A percentile compares a stretch with the other conserved stretches of the same genome.
Evolutionary conservation across 208 protist genomes (phyloP).

Genomic region (Trypanosoma melophagium): DNA sequence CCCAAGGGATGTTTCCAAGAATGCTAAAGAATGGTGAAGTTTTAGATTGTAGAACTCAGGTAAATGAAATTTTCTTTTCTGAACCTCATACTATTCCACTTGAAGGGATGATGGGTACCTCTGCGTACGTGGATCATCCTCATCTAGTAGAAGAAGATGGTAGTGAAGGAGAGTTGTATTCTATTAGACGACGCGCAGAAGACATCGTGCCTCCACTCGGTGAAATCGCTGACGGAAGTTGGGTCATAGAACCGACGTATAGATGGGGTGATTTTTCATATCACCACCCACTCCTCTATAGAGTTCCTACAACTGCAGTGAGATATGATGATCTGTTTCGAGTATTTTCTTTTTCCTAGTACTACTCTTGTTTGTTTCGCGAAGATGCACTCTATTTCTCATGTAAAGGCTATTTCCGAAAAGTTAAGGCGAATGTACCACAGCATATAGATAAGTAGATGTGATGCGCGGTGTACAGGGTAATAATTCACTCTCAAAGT

Average conservation of each 20-base stretch:
- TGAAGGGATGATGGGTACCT: too few species aligned
- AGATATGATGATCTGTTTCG: neutral
- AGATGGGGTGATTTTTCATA: constrained; percentile 30
- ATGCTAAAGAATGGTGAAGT: constrained; percentile 4
- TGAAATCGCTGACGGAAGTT: constrained; percentile 16
- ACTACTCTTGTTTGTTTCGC: neutral
- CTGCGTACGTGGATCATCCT: too few species aligned
- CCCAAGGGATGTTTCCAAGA: neutral
- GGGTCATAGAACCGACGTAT: constrained; percentile 5
- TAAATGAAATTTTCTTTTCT: neutral
- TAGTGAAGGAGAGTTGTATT: neutral
- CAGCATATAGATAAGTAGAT: too few species aligned
- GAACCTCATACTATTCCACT: too few species aligned
- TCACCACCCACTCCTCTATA: constrained; percentile 18
- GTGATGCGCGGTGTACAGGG: too few species aligned
- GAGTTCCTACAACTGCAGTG: constrained; percentile 1
- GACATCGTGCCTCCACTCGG: constrained; percentile 21
- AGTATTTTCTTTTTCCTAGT: neutral
- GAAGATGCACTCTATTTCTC: too few species aligned
- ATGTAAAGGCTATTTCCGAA: too few species aligned
- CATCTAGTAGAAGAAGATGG: neutral
- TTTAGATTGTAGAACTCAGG: neutral
- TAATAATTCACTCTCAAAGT: too few species aligned
- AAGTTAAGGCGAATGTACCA: too few species aligned
- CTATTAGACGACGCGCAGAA: constrained; percentile 15